Evolutionary conservation across 2,329 filamentous ascomycete genomes (phyloP).

Genomic region (Dactylonectria macrodidyma): DNA sequence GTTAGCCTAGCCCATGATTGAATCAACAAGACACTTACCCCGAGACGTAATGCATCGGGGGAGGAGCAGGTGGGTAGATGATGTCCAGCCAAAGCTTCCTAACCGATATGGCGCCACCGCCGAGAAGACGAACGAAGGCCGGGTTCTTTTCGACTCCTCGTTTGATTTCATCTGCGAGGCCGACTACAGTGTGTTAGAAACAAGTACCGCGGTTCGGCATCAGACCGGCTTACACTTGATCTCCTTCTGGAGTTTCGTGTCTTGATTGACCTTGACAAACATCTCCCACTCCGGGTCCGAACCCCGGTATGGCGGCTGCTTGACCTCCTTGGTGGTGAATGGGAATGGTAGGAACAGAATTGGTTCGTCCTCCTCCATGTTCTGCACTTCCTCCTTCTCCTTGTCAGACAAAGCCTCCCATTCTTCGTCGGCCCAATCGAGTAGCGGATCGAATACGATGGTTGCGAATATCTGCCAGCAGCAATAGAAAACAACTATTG

Average conservation of each 20-base stretch:
- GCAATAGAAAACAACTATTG: constrained; percentile 52
- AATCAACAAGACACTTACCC: constrained; percentile 63
- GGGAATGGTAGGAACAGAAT: constrained; percentile 74
- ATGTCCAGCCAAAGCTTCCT: constrained; percentile 73
- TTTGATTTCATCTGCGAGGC: constrained; percentile 53
- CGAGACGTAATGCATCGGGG: constrained; percentile 71
- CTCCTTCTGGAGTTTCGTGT: constrained; percentile 61
- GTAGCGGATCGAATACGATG: constrained; percentile 63
- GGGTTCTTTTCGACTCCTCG: constrained; percentile 59
- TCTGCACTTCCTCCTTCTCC: constrained; percentile 58
- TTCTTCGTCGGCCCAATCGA: constrained; percentile 59
- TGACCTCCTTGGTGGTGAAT: constrained; percentile 66
- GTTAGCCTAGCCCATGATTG: constrained; percentile 28
- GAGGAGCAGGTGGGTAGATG: constrained; percentile 71
- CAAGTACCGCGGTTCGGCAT: not conserved
- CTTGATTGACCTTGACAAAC: constrained; percentile 71
- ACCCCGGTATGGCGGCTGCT: constrained; percentile 66
- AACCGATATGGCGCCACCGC: constrained; percentile 65
- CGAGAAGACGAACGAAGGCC: constrained; percentile 56
- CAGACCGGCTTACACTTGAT: constrained; percentile 61
- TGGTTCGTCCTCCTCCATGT: constrained; percentile 60
- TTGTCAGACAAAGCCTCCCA: constrained; percentile 60
- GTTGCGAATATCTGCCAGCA: constrained; percentile 62
- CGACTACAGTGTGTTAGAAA: constrained; percentile 45
- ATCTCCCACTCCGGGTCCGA: constrained; percentile 75